These are phyloP conservation scores for Senecio squalidus DNA, from an alignment of 140 eudicot genomes.

Conservation along the genomic window DNA sequence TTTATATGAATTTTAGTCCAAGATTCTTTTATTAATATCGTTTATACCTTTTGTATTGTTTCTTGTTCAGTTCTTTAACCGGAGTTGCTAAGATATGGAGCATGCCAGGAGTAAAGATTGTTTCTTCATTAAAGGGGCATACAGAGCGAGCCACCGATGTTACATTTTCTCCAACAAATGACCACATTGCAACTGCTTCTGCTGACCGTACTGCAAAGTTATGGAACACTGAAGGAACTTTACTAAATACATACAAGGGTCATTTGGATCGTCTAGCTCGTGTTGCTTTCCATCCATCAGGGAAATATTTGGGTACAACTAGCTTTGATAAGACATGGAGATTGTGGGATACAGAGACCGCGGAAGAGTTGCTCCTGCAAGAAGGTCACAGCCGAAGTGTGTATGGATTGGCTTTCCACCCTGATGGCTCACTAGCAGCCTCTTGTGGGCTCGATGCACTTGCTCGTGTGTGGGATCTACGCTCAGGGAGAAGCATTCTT, in stretches of 20 bases:
- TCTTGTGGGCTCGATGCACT: constrained; percentile 90
- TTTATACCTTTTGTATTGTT: background rate
- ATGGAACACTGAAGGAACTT: constrained; percentile 71
- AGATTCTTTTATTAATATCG: background rate
- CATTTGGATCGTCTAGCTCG: constrained; percentile 96
- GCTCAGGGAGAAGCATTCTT: constrained; percentile 94
- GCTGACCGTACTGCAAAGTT: constrained; percentile 92
- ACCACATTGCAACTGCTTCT: constrained; percentile 86
- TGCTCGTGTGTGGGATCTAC: constrained; percentile 94
- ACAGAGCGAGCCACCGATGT: constrained; percentile 93
- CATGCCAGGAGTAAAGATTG: constrained; percentile 63
- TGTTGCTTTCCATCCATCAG: constrained; percentile 90
- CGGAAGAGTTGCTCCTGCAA: constrained; percentile 88
- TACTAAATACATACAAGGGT: constrained; percentile 69
- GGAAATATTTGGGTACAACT: constrained; percentile 85
- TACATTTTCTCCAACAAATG: constrained; percentile 67
- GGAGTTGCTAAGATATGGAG: constrained; percentile 96
- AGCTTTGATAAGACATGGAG: constrained; percentile 99
- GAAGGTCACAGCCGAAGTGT: constrained; percentile 99
- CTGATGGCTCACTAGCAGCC: constrained; percentile 35
- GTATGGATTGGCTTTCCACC: constrained; percentile 66
- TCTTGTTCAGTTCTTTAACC: constrained; percentile 58
- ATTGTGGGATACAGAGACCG: constrained; percentile 90
- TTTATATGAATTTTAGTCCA: background rate
- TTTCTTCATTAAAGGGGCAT: constrained; percentile 71